Base-by-base conservation (phyloP, 495 filamentous ascomycete species). In the Haplographium delicatum region DNA sequence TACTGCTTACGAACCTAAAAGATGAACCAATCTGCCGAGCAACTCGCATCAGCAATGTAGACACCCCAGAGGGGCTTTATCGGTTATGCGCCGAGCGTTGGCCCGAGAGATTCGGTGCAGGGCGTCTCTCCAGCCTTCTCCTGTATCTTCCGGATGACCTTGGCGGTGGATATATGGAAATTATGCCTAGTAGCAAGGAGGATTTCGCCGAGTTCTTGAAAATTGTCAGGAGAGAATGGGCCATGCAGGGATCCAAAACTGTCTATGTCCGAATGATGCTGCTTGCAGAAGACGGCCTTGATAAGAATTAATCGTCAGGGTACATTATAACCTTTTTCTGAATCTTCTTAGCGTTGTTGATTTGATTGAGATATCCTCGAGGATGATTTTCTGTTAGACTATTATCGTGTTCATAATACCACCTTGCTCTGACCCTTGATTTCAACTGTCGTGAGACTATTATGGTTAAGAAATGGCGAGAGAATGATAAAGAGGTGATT, bases 401-500 rank as follows among this genome's bases (percentile, higher is more conserved):
- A n/a, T n/a, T n/a, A n/a, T n/a, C n/a, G n/a, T n/a, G n/a, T n/a
- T n/a, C n/a, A n/a, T n/a, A n/a, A n/a, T n/a, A n/a, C n/a, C n/a
- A n/a, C n/a, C n/a, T n/a, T n/a, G n/a, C n/a, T n/a, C n/a, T n/a
- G n/a, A n/a, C n/a, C n/a, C n/a, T n/a, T n/a, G n/a, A n/a, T n/a
- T n/a, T n/a, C n/a, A n/a, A n/a, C n/a, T n/a, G n/a, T n/a, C n/a
- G n/a, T n/a, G n/a, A n/a, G n/a, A n/a, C n/a, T n/a, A n/a, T n/a
- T n/a, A n/a, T n/a, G n/a, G n/a, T n/a, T n/a, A n/a, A n/a, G n/a
- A n/a, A n/a, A n/a, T 31, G 28, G 28, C 6, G 28, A 31, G 13
- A 6, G 28, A 31, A 28, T 41, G 42, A 26, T 16, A 25, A 40
- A 50, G 47, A 26, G 24, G 35, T 50, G 38, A 50, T 50, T 38